Base-by-base conservation (phyloP, 179 eudicot species). In the Amaranthus tricolor region DNA sequence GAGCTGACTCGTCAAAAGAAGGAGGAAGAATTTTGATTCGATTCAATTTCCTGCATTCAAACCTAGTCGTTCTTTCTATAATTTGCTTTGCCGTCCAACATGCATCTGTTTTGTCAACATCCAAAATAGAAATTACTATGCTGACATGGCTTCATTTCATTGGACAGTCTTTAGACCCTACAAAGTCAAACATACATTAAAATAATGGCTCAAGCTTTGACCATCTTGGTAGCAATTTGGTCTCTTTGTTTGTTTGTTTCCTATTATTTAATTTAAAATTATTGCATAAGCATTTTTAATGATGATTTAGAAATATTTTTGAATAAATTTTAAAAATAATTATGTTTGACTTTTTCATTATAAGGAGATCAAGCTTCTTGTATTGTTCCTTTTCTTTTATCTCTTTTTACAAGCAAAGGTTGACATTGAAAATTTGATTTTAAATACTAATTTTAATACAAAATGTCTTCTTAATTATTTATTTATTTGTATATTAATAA, bases 371-470 rank as follows among this genome's bases (percentile, higher is more conserved):
- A 80, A 75, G 70, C 79, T 62, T 68, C 75, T 70, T 53, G 44
- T 79, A 60, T 72, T 70, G 2, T 55, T 63, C 57, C 50, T n/a
- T 12, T 31, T 5, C 19, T 61, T 17, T 19, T 66, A 17, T 16
- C 66, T 57, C 57, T 65, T 55, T 20, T 72, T 24, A 13, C 7
- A 77, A 77, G 75, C 74, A 73, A 81, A 62, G 55, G 71, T 81
- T 76, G 83, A 81, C 72, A 77, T 80, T 80, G 80, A 76, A 76
- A 72, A 75, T 72, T 56, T 16, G 5, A 0, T 24, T 76, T 62
- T 58, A 31, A 31, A 31, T 31, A 31, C 40, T 31, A 31, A 1
- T 53, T 7, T 12, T 43, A 58, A 45, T 16, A 15, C 3, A 44
- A 19, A 65, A 17, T 43, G 52, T 49, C 44, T 7, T 6, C 40